Evolutionary conservation across 1,284 basidiomycete genomes (phyloP).

Genomic region (Ustilago trichophora): DNA sequence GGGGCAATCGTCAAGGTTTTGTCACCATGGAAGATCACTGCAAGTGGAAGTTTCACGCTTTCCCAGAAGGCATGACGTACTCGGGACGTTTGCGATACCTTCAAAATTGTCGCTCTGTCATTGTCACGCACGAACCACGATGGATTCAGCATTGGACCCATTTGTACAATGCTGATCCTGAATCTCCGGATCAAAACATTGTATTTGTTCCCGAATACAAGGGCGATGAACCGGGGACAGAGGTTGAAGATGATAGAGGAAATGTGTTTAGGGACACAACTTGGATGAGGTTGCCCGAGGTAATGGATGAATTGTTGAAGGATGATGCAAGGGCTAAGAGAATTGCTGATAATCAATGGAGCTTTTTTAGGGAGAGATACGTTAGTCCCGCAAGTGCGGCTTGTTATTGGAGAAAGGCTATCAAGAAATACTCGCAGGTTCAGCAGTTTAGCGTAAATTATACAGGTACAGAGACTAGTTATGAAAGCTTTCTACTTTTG

Average conservation of each 20-base stretch:
- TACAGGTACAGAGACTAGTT: slow-evolving; percentile 56
- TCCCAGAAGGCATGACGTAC: slow-evolving; percentile 63
- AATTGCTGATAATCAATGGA: slow-evolving; percentile 61
- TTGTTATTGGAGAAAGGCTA: slow-evolving; percentile 58
- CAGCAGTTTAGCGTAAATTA: slow-evolving; percentile 50
- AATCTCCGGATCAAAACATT: slow-evolving; percentile 62
- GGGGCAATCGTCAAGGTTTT: slow-evolving; percentile 33
- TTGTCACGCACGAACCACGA: slow-evolving; percentile 57
- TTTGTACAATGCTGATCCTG: slow-evolving; percentile 55
- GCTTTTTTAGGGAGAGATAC: slow-evolving; percentile 56
- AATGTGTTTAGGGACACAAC: slow-evolving; percentile 33
- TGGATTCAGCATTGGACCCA: slow-evolving; percentile 64
- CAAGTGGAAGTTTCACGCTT: slow-evolving; percentile 62
- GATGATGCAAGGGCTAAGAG: slow-evolving; percentile 51
- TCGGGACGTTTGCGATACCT: slow-evolving; percentile 57
- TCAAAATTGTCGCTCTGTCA: slow-evolving; percentile 59
- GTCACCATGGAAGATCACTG: slow-evolving; percentile 61
- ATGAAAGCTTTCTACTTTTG: slow-evolving; percentile 52
- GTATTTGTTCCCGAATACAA: slow-evolving; percentile 55
- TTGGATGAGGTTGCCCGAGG: slow-evolving; percentile 56
- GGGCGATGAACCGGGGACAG: slow-evolving; percentile 18
- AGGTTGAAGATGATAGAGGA: slow-evolving; percentile 46
- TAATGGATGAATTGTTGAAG: slow-evolving; percentile 51
- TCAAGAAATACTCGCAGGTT: slow-evolving; percentile 36
- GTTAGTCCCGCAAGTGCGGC: slow-evolving; percentile 49